Evolutionary conservation across 2,329 filamentous ascomycete genomes (phyloP), one percentile per base, ranked within the genome.

Genomic region (Lojkania enalia): DNA sequence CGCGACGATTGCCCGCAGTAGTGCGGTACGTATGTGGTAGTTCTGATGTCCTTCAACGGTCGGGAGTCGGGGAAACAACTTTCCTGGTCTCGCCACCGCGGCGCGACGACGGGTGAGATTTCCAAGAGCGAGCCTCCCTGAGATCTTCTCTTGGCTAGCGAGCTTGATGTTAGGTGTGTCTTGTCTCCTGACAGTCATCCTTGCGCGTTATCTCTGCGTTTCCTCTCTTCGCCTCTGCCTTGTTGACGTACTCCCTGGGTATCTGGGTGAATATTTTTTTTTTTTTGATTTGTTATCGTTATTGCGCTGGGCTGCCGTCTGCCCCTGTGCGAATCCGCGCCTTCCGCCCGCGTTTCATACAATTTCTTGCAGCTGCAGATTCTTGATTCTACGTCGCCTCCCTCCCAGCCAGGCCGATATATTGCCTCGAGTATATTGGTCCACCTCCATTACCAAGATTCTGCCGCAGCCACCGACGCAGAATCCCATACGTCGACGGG

Each of bases 51-150:
- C 25, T 7, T 33, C 9, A 19, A 16, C 5, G 21, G 18, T 48
- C 40, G 45, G 45, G 40, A 40, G 40, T 14, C 40, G 41, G 45
- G 16, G 20, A 38, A 36, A 44, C 32, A n/a, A 31, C 16, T 15
- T 16, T 49, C 46, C 47, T 46, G 19, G 30, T 53, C 47, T 46
- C 47, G 50, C 48, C 43, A 53, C 43, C 9, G 35, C 42, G 37
- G 35, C 39, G 41, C 48, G 39, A 53, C 45, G 38, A 33, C 31
- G 35, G 38, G 44, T 46, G 47, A 48, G 42, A 41, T 46, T 36
- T 33, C 27, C 25, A 42, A 39, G 11, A 15, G 19, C 11, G 21
- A 4, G 30, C 30, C 9, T 20, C 21, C 27, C 20, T 37, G 20
- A 31, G 46, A 49, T 41, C 46, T 42, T 20, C 46, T 15, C 46